phyloP scores from a whole-genome alignment of 1,139 yeast species.

The Taphrina confusa region DNA sequence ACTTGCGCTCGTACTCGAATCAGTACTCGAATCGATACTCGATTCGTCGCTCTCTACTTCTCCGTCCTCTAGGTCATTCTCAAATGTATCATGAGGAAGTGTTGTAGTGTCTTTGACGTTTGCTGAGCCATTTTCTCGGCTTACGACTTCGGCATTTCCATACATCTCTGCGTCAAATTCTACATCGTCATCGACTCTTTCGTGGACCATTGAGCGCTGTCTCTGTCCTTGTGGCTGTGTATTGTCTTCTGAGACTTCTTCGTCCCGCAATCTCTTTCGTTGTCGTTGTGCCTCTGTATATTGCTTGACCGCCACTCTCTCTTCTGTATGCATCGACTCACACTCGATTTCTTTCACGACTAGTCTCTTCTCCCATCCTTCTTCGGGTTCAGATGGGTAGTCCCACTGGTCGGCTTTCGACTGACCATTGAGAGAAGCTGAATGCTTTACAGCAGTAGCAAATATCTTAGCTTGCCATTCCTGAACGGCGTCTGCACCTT shows the following conservation, averaged over 20 bases:
- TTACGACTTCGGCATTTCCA: conserved; percentile 13
- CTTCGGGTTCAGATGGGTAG: conserved; percentile 19
- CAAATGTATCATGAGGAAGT: background rate
- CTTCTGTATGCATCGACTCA: conserved; percentile 15
- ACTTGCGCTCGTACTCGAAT: background rate
- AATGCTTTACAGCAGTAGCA: background rate
- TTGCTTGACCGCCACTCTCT: conserved; percentile 16
- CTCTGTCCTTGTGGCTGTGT: background rate
- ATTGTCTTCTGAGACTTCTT: background rate
- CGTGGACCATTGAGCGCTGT: background rate
- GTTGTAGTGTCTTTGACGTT: background rate
- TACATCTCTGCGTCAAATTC: conserved; percentile 21
- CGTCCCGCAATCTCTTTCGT: conserved; percentile 9
- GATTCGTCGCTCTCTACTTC: background rate
- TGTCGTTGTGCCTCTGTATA: conserved; percentile 3
- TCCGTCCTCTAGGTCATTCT: conserved; percentile 3
- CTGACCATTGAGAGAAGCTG: background rate
- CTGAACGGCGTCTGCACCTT: background rate
- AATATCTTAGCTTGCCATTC: background rate
- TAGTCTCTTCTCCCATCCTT: conserved; percentile 22
- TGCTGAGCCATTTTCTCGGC: background rate
- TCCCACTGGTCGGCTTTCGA: background rate
- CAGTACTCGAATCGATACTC: background rate
- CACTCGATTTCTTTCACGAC: conserved; percentile 28
- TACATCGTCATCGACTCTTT: background rate